These are phyloP conservation scores for Chamaecrista fasciculata DNA, from an alignment of 306 rosid species.

Conservation along the genomic window DNA sequence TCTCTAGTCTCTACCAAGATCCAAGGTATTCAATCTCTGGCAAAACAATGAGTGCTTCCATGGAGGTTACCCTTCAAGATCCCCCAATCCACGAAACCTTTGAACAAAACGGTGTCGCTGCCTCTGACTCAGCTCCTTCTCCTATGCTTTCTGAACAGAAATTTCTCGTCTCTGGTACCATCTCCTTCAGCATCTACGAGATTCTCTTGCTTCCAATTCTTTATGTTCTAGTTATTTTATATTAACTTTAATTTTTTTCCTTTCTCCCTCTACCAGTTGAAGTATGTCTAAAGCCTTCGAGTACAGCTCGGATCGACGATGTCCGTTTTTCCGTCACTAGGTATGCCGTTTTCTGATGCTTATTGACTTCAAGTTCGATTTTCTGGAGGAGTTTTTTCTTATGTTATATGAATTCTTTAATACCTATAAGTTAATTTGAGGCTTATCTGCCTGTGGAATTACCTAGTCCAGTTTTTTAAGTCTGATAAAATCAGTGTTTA, in stretches of 20 bases:
- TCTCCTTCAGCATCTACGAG: background rate
- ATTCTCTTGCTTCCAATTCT: slow-evolving; percentile 7
- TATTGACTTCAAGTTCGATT: background rate
- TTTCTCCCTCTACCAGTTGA: slow-evolving; percentile 50
- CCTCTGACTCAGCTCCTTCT: slow-evolving; percentile 35
- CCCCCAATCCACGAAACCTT: slow-evolving; percentile 34
- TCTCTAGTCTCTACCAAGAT: background rate
- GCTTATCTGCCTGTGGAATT: slow-evolving; percentile 11
- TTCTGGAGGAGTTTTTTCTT: background rate
- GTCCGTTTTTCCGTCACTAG: slow-evolving; percentile 75
- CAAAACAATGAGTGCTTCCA: slow-evolving; percentile 56
- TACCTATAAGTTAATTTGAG: background rate
- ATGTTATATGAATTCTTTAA: background rate
- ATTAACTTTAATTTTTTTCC: slow-evolving; percentile 5
- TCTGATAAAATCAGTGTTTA: background rate
- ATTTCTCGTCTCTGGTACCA: slow-evolving; percentile 68
- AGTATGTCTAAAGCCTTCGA: slow-evolving; percentile 76
- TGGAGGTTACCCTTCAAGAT: slow-evolving; percentile 60
- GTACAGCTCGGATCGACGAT: slow-evolving; percentile 67
- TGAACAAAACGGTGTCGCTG: slow-evolving; percentile 40
- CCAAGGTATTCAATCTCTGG: background rate
- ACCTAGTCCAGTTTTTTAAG: background rate
- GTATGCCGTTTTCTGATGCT: slow-evolving; percentile 31
- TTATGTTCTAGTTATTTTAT: background rate
- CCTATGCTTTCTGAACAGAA: slow-evolving; percentile 46